Base-by-base conservation (phyloP, 2,329 filamentous ascomycete species). In the Sphaerostilbella broomeana region DNA sequence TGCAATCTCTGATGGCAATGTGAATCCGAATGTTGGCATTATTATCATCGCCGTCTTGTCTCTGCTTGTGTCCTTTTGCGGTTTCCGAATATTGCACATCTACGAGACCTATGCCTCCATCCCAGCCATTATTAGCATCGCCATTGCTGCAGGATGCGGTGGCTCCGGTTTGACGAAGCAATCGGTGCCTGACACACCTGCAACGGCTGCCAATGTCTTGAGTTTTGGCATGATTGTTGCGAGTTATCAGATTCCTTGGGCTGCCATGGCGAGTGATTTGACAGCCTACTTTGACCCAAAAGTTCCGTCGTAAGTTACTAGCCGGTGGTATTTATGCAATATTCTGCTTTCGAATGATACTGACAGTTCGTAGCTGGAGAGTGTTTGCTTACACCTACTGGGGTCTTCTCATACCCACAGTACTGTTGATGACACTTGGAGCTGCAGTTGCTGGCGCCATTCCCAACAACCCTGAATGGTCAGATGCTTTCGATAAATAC, bases 161-260 rank as follows among this genome's bases (percentile, higher is more conserved):
- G 73, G 70, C 1, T 63, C 62, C 4, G 55, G 65, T 12, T 64
- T 80, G 18, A 56, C 53, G 11, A 54, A 72, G 18, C 77, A 80
- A 52, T 63, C 63, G 1, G 44, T 52, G 12, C 60, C 67, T 1
- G 48, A 55, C 1, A 51, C 57, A 15, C 58, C 68, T 1, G 55
- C 72, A 0, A 64, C 66, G 1, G 68, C 73, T 1, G 54, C 62
- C 2, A 58, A 64, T 9, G 58, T 79, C 2, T 52, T 81, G 5
- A 72, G 65, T 20, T 82, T 77, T 46, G 76, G 68, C 33, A 77
- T 75, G 60, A 69, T 80, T 36, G 69, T 82, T 4, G 75, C 78
- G 0, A 74, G 73, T 0, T 81, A 79, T 52, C 73, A 80, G 64
- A 68, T 83, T 2, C 77, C 79, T 0, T 83, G 74, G 68, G 73